Percentiles rank a stretch among this genome's conserved stretches.
These are phyloP conservation scores for Kluyveromyces sp. DNA, from an alignment of 1,139 yeast species.

Conservation along the genomic window DNA sequence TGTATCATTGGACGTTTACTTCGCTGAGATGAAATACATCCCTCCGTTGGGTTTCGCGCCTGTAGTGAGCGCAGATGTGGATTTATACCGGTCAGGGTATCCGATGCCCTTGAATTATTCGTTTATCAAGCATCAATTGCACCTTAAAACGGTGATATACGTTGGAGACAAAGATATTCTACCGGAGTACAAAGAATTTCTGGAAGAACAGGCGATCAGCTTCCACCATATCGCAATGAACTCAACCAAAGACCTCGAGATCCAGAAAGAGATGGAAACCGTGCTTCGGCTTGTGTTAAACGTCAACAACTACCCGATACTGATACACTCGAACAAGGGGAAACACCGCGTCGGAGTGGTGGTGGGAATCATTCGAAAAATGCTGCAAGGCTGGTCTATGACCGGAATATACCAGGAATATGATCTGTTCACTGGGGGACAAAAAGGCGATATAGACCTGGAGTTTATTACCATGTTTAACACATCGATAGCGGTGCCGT, in stretches of 20 bases:
- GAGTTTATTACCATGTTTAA: constrained; percentile 42
- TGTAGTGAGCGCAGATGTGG: constrained; percentile 57
- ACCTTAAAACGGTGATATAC: constrained; percentile 72
- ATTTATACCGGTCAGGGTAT: constrained; percentile 85
- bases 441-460: constrained; percentile 81
- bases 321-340: constrained; percentile 90
- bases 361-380: constrained; percentile 79
- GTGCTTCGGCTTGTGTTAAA: constrained; percentile 64
- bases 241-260: constrained; percentile 70
- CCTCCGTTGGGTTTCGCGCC: constrained; percentile 90
- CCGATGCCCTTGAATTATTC: constrained; percentile 83
- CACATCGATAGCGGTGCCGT: constrained; percentile 14
- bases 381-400: constrained; percentile 87
- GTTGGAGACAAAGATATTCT: constrained; percentile 65
- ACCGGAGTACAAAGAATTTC: constrained; percentile 62
- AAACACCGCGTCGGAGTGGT: constrained; percentile 90
- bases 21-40: constrained; percentile 39
- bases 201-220: constrained; percentile 43
- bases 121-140: constrained; percentile 56
- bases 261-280: constrained; percentile 48
- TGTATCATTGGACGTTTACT: background rate
- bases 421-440: constrained; percentile 81
- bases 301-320: constrained; percentile 70
- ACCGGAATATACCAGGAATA: constrained; percentile 93
- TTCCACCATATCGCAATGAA: constrained; percentile 60